Evolutionary conservation across 805 yeast genomes (phyloP).

Genomic region (Yamadazyma scolyti): DNA sequence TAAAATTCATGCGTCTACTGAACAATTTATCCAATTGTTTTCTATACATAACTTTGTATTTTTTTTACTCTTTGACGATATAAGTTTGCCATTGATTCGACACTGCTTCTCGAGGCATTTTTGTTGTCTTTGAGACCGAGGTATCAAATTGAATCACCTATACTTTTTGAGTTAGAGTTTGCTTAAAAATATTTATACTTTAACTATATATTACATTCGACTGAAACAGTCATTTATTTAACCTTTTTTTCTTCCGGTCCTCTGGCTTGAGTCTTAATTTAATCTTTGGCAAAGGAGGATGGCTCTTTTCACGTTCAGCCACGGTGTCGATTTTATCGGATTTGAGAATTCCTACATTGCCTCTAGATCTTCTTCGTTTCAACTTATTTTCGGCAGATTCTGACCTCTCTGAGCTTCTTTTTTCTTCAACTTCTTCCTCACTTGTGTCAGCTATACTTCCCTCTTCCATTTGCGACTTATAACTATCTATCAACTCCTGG

Average conservation of each 20-base stretch:
- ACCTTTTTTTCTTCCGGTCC: conserved; percentile 9
- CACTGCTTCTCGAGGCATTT: no score
- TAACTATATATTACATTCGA: no score
- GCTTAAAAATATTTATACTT: no score
- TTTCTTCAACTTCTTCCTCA: conserved; percentile 17
- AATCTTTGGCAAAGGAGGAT: conserved; percentile 10
- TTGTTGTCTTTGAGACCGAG: no score
- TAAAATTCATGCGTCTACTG: no score
- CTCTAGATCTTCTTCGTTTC: conserved; percentile 12
- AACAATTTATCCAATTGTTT: no score
- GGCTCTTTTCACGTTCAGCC: neutral
- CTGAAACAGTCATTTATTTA: no score
- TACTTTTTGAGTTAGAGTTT: no score
- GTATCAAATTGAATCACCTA: no score
- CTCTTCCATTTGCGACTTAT: conserved; percentile 4
- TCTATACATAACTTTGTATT: no score
- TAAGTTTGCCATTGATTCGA: no score
- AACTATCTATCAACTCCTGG: conserved; percentile 8
- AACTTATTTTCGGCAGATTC: conserved; percentile 5
- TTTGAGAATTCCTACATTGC: conserved; percentile 12
- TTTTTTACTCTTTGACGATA: no score
- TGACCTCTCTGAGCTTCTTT: conserved; percentile 15
- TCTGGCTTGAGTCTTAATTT: conserved; percentile 10
- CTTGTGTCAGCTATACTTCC: conserved; percentile 31
- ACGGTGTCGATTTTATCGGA: conserved; percentile 3